phyloP scores from a whole-genome alignment of 1,284 basidiomycete genomes.

The Apiotrichum gamsii region DNA sequence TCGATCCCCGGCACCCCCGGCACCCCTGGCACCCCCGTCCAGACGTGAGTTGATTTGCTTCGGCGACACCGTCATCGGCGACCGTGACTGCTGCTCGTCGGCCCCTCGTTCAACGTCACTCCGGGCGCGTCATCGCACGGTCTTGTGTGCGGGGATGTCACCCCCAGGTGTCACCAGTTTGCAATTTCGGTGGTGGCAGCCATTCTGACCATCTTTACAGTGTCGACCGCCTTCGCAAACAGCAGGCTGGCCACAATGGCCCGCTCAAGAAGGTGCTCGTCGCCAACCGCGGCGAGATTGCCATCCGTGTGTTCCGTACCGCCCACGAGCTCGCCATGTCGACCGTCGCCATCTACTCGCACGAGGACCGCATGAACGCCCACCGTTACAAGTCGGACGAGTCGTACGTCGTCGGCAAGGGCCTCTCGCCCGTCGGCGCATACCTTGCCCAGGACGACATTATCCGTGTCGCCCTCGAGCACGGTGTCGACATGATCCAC shows the following conservation, averaged over 20 bases:
- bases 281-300: slow-evolving; percentile 98
- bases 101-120: neutral
- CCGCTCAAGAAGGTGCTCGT: slow-evolving; percentile 90
- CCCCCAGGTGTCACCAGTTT: too few species aligned
- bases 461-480: slow-evolving; percentile 87
- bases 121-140: neutral
- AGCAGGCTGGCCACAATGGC: slow-evolving; percentile 82
- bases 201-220: slow-evolving; percentile 46
- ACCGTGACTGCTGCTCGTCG: too few species aligned
- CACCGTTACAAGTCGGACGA: slow-evolving; percentile 99
- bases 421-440: slow-evolving; percentile 88
- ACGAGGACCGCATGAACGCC: slow-evolving; percentile 91
- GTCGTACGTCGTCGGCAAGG: slow-evolving; percentile 95
- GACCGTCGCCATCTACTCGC: slow-evolving; percentile 97
- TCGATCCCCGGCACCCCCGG: slow-evolving; percentile 29
- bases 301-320: slow-evolving; percentile 96
- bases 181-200: too few species aligned
- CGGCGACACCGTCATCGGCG: too few species aligned
- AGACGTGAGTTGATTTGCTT: slow-evolving; percentile 34
- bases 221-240: slow-evolving; percentile 84
- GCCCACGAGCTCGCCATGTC: slow-evolving; percentile 99
- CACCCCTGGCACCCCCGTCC: slow-evolving; percentile 21
- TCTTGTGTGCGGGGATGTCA: too few species aligned
- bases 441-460: slow-evolving; percentile 98
- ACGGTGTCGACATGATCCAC: slow-evolving; percentile 99